Conservation (phyloP, 2,329 filamentous ascomycete genomes). For the Chaetoscypha palmicola region DNA sequence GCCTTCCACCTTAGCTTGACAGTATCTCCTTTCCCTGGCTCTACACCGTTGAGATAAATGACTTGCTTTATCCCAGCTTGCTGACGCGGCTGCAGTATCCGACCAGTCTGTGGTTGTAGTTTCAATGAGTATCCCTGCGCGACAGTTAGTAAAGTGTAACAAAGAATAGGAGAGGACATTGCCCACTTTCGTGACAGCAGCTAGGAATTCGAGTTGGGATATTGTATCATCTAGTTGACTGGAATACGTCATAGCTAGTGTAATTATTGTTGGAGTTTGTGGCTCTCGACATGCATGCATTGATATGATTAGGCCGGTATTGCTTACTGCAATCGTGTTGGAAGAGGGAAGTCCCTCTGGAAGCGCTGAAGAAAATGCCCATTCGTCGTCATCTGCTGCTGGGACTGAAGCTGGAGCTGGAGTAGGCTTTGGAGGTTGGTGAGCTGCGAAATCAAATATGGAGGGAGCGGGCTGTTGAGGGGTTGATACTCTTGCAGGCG, state of each 20-base stretch:
- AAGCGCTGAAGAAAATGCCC: constrained; percentile 84
- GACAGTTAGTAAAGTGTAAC: constrained; percentile 10
- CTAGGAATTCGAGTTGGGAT: constrained; percentile 77
- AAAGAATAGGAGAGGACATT: constrained; percentile 21
- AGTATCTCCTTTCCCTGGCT: constrained; percentile 61
- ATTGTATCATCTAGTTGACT: constrained; percentile 69
- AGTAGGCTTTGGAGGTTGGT: constrained; percentile 29
- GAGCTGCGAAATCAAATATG: constrained; percentile 35
- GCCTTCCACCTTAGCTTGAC: constrained; percentile 89
- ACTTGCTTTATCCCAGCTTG: constrained; percentile 71
- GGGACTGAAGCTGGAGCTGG: constrained; percentile 34
- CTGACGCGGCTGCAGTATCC: constrained; percentile 63
- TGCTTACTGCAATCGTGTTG: constrained; percentile 59
- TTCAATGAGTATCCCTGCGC: constrained; percentile 69
- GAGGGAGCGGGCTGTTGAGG: constrained; percentile 47
- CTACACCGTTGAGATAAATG: constrained; percentile 70
- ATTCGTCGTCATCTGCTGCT: constrained; percentile 73
- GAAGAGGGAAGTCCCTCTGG: constrained; percentile 47
- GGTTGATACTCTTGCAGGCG: constrained; percentile 37
- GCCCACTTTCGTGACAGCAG: constrained; percentile 95
- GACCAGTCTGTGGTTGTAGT: constrained; percentile 78
- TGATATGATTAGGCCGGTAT: constrained; percentile 63
- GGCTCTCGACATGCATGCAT: constrained; percentile 60
- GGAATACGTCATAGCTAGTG: constrained; percentile 72
- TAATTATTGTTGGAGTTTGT: constrained; percentile 41